Base-by-base conservation (phyloP, 2,329 filamentous ascomycete species). In the Hypomyces perniciosus region DNA sequence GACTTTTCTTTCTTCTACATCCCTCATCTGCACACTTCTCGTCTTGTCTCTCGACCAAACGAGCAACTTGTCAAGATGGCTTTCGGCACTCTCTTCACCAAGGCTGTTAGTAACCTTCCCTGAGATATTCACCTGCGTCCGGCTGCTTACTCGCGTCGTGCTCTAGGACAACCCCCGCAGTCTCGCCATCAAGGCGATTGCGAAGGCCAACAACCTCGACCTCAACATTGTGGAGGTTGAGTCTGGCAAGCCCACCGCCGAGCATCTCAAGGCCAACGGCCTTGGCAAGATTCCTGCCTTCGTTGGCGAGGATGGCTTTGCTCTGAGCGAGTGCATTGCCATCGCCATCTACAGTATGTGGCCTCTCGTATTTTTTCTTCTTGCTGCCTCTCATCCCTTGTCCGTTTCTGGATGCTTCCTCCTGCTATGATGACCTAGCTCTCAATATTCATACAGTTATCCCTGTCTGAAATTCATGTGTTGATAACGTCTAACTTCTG, bases 51-150 rank as follows among this genome's bases (percentile, higher is more conserved):
- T 62, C 56, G 57, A 58, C 48, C 56, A 54, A 52, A 53, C 55
- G 42, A 62, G 53, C 54, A 61, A 58, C 60, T 65, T 68, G 67
- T 71, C 78, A 89, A 81, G 73, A 95, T 95, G 87, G 81, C 88
- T 71, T 97, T 99, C 83, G 93, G 93, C 78, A 99, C 95, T 81
- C 84, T 99, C 69, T 97, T 93, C 84, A 88, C 86, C 71, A 83
- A 81, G 73, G 71, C 82, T 77, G 92, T 95, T 85, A 63, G 72
- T 50, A 37, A 26, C 30, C 6, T 46, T 27, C n/a, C 8, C n/a
- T 52, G 13, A 34, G 56, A 51, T 59, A 48, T 53, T 54, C 54
- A 47, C 53, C 20, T 40, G 12, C 27, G 48, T 57, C 51, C 46
- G 48, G 41, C 55, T 57, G 53, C 52, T 50, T 41, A 67, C 61